Evolutionary conservation across 495 filamentous ascomycete genomes (phyloP).

Genomic region (Hypoxylon subgilvum): DNA sequence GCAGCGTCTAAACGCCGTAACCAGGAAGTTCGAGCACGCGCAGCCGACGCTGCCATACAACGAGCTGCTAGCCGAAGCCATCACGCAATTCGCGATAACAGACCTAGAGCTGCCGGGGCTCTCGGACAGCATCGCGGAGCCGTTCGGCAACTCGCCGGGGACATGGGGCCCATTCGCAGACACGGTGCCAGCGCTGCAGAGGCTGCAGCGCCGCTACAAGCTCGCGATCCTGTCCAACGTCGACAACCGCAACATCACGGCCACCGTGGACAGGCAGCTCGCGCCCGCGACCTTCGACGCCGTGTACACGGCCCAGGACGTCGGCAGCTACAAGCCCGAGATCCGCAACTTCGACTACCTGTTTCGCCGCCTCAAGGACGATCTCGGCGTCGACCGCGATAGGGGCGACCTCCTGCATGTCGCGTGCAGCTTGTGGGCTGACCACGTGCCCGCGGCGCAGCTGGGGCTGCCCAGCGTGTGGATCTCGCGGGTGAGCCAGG

Average conservation of each 20-base stretch:
- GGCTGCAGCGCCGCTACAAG: conserved; percentile 65
- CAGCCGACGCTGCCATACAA: conserved; percentile 64
- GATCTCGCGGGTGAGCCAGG: conserved; percentile 65
- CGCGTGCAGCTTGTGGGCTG: conserved; percentile 71
- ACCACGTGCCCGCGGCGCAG: conserved; percentile 71
- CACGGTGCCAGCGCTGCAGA: conserved; percentile 62
- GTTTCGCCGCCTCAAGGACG: conserved; percentile 57
- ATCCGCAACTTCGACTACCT: conserved; percentile 70
- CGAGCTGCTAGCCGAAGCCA: conserved; percentile 58
- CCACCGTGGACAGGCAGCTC: conserved; percentile 56
- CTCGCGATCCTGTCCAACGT: conserved; percentile 77
- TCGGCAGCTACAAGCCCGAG: conserved; percentile 78
- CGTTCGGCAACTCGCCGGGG: conserved; percentile 62
- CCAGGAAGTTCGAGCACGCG: conserved; percentile 48
- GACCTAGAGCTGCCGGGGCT: conserved; percentile 48
- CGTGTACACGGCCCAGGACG: conserved; percentile 74
- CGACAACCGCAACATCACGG: conserved; percentile 65
- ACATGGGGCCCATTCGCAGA: conserved; percentile 71
- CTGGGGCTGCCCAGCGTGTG: conserved; percentile 69
- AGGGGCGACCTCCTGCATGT: conserved; percentile 67
- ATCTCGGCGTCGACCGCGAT: conserved; percentile 60
- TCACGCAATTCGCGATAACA: conserved; percentile 52
- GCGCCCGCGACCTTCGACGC: conserved; percentile 62
- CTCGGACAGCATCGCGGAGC: conserved; percentile 39
- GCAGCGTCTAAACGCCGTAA: conserved; percentile 42